Conservation (phyloP, 352 stramenopile species). For the Globisporangium heterothallicum region DNA sequence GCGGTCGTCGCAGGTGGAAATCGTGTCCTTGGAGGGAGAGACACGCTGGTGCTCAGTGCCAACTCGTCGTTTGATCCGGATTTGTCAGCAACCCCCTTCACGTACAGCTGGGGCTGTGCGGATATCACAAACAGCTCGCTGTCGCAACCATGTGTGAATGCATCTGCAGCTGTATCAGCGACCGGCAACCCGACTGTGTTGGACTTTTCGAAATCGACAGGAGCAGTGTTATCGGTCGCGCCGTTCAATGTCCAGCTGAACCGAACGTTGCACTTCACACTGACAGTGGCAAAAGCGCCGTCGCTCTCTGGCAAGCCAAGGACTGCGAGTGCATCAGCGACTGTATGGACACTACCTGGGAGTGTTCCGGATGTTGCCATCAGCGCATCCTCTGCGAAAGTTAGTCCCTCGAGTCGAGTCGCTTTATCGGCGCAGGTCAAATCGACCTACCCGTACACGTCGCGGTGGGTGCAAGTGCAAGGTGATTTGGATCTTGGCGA, state of each 20-base stretch:
- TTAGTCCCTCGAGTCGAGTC: constrained; percentile 45
- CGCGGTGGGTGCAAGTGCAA: constrained; percentile 46
- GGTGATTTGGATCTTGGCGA: constrained; percentile 44
- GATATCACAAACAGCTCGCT: constrained; percentile 38
- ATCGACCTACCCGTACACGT: constrained; percentile 61
- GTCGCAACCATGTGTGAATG: constrained; percentile 15
- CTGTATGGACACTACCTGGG: constrained; percentile 41
- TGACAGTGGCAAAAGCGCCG: constrained; percentile 31
- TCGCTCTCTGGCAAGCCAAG: not conserved
- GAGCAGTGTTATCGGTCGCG: constrained; percentile 24
- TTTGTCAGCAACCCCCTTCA: constrained; percentile 21
- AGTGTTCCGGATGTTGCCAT: constrained; percentile 41
- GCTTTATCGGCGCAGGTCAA: constrained; percentile 26
- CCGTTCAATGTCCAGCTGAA: constrained; percentile 38
- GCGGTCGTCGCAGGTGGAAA: constrained; percentile 36
- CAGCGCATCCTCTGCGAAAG: constrained; percentile 22
- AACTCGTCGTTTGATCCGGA: constrained; percentile 52
- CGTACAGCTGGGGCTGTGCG: constrained; percentile 44
- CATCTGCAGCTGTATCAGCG: constrained; percentile 14
- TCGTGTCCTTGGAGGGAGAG: constrained; percentile 40
- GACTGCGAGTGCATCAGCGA: constrained; percentile 17
- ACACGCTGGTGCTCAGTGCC: constrained; percentile 45
- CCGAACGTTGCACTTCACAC: constrained; percentile 39
- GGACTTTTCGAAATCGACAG: constrained; percentile 11
- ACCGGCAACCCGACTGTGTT: constrained; percentile 8